phyloP scores from a whole-genome alignment of 2,329 filamentous ascomycete genomes.

The Trichoderma guizhouense region DNA sequence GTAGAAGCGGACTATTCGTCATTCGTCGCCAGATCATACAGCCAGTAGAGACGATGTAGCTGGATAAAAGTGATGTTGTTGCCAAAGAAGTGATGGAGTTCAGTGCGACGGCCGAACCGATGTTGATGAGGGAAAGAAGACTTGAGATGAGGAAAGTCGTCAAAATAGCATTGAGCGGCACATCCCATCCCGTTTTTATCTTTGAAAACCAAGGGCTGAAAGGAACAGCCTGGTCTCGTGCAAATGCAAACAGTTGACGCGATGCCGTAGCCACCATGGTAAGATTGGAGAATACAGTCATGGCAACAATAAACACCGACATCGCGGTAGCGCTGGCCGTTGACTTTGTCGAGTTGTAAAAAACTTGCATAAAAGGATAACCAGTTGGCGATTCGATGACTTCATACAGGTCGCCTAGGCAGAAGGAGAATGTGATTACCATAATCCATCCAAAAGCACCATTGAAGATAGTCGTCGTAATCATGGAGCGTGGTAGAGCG shows the following conservation, averaged over 20 bases:
- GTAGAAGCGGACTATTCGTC: not conserved
- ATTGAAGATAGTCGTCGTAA: conserved; percentile 45
- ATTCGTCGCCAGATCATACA: conserved; percentile 2
- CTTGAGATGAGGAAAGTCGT: conserved; percentile 28
- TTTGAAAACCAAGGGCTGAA: conserved; percentile 29
- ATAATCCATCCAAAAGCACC: conserved; percentile 53
- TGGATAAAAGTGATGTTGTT: not conserved
- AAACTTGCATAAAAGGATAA: conserved; percentile 59
- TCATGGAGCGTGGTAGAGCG: conserved; percentile 8
- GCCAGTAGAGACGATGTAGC: conserved; percentile 3
- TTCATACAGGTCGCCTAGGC: conserved; percentile 45
- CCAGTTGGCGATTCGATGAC: conserved; percentile 44
- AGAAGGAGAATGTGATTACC: conserved; percentile 54
- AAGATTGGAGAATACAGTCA: conserved; percentile 47
- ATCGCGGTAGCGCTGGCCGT: conserved; percentile 48
- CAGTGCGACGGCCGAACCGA: conserved; percentile 30
- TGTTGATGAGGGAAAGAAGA: conserved; percentile 34
- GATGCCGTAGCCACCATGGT: conserved; percentile 56
- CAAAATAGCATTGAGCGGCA: conserved; percentile 18
- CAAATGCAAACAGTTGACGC: conserved; percentile 54
- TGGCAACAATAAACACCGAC: conserved; percentile 43
- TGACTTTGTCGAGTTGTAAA: conserved; percentile 44
- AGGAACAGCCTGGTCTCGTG: conserved; percentile 32
- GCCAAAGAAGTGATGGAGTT: conserved; percentile 8
- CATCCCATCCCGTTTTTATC: conserved; percentile 18